Evolutionary conservation across 2,329 filamentous ascomycete genomes (phyloP).

Genomic region (Blastomyces gilchristii): DNA sequence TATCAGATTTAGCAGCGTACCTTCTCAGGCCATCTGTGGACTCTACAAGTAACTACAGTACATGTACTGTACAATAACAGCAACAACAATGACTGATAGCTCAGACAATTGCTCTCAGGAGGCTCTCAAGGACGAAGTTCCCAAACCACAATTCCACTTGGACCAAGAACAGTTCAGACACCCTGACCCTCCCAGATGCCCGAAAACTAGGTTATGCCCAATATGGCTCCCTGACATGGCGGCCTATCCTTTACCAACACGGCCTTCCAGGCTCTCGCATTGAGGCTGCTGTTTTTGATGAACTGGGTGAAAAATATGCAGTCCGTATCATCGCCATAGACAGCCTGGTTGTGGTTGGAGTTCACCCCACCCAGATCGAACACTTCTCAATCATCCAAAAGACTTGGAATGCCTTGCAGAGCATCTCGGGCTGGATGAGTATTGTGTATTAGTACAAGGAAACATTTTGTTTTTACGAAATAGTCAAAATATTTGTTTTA

Average conservation of each 20-base stretch:
- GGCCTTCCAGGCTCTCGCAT: conserved; percentile 36
- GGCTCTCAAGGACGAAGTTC: not conserved
- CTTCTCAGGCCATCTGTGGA: not conserved
- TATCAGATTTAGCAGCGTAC: not conserved
- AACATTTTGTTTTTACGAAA: not conserved
- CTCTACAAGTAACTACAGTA: not conserved
- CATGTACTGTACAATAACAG: too few species aligned
- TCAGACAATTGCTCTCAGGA: not conserved
- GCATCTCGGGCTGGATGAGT: conserved; percentile 33
- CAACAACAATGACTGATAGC: not conserved
- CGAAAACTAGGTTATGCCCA: conserved; percentile 32
- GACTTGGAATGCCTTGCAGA: conserved; percentile 35
- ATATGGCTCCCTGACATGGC: conserved; percentile 29
- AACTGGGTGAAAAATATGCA: conserved; percentile 24
- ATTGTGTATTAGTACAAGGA: conserved; percentile 31
- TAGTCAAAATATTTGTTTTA: not conserved
- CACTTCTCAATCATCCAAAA: conserved; percentile 34
- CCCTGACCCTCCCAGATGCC: conserved; percentile 25
- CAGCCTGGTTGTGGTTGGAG: conserved; percentile 37
- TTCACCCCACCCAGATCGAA: conserved; percentile 29
- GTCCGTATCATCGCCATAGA: conserved; percentile 36
- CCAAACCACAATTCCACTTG: conserved; percentile 11
- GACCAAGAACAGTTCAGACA: conserved; percentile 23
- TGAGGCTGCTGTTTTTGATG: conserved; percentile 30
- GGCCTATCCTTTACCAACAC: conserved; percentile 35